Percentiles rank a stretch among this genome's conserved stretches.
Evolutionary conservation across 345 rosid genomes (phyloP).

Genomic region (Leavenworthia alabamica): DNA sequence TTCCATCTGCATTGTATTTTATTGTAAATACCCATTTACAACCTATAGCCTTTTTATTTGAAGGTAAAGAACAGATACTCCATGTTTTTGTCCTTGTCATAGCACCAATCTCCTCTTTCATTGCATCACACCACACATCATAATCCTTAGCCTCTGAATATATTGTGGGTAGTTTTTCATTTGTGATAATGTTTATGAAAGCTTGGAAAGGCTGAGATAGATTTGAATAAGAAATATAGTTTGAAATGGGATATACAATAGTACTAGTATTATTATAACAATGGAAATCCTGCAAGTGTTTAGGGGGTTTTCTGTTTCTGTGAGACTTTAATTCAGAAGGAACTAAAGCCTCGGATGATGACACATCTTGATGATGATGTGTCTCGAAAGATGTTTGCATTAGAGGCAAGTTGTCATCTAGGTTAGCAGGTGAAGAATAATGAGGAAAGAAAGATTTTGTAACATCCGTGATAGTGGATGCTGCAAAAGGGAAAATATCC

Average conservation of each 20-base stretch:
- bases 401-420: too few species aligned
- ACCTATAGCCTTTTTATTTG: neutral
- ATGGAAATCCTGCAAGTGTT: neutral
- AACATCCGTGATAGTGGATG: too few species aligned
- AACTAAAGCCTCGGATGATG: neutral
- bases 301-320: neutral
- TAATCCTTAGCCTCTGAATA: neutral
- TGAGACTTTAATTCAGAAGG: neutral
- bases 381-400: too few species aligned
- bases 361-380: too few species aligned
- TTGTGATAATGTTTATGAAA: neutral
- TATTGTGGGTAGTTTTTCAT: neutral
- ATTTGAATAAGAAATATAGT: neutral
- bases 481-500: too few species aligned
- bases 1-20: neutral
- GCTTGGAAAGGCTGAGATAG: neutral
- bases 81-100: neutral
- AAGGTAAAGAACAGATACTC: neutral
- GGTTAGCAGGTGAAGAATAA: too few species aligned
- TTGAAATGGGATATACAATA: neutral
- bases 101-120: neutral
- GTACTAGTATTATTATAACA: neutral
- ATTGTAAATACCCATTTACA: neutral
- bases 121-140: neutral
- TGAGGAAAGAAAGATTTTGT: too few species aligned